phyloP scores from a whole-genome alignment of 768 basidiomycete genomes.

The Pilatotrama ljubarskyi region DNA sequence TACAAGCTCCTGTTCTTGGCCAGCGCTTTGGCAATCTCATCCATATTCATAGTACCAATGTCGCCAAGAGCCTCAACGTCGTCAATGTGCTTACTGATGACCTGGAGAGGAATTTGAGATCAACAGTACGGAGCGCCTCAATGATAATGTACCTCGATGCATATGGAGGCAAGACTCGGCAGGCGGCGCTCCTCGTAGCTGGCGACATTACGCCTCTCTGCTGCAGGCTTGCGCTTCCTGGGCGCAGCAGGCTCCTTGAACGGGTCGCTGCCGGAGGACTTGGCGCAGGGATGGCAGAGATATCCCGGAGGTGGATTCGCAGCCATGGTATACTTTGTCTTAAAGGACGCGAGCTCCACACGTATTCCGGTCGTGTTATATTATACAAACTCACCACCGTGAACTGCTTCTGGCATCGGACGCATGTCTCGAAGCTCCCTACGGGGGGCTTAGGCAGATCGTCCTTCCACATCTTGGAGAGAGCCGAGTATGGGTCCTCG shows the following conservation, averaged over 20 bases:
- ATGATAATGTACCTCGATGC: constrained; percentile 63
- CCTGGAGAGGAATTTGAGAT: constrained; percentile 39
- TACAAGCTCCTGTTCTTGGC: constrained; percentile 82
- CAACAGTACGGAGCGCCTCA: neutral
- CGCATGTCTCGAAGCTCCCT: constrained; percentile 82
- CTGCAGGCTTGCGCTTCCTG: constrained; percentile 60
- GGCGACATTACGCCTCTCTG: constrained; percentile 67
- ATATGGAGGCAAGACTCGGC: constrained; percentile 72
- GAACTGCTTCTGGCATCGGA: constrained; percentile 79
- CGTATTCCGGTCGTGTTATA: neutral
- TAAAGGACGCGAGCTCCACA: neutral
- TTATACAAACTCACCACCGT: constrained; percentile 66
- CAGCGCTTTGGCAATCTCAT: constrained; percentile 80
- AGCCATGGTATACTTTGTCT: constrained; percentile 89
- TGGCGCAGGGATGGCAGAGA: constrained; percentile 84
- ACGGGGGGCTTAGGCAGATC: constrained; percentile 56
- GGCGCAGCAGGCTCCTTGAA: constrained; percentile 77
- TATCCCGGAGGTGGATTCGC: constrained; percentile 70
- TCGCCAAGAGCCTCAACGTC: constrained; percentile 89
- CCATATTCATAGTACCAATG: constrained; percentile 81
- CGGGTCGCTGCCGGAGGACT: constrained; percentile 74
- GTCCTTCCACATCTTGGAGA: constrained; percentile 49
- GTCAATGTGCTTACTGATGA: constrained; percentile 83
- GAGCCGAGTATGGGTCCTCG: constrained; percentile 67
- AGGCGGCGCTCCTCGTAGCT: constrained; percentile 71